Evolutionary conservation across 2,329 filamentous ascomycete species (phyloP).

Genomic region (Neobulgaria alba): DNA sequence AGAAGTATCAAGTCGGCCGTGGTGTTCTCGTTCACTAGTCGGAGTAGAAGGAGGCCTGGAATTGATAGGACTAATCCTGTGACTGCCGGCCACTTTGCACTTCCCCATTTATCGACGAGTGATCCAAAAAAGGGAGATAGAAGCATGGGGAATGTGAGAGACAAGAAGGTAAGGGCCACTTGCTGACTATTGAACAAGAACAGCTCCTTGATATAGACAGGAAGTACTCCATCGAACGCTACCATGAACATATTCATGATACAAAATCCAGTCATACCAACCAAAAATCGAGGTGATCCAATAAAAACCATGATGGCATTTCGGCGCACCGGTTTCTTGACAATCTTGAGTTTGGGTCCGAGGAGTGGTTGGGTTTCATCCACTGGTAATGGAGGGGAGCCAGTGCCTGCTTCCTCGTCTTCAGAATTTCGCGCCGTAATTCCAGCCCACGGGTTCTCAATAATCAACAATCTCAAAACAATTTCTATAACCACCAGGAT

Average conservation of each 20-base stretch:
- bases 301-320: constrained; percentile 39
- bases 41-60: constrained; percentile 30
- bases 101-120: constrained; percentile 30
- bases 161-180: constrained; percentile 32
- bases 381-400: not conserved
- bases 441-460: constrained; percentile 53
- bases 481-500: constrained; percentile 49
- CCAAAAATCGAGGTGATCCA: constrained; percentile 33
- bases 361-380: not conserved
- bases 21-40: constrained; percentile 33
- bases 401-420: constrained; percentile 20
- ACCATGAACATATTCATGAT: constrained; percentile 35
- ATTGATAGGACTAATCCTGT: constrained; percentile 23
- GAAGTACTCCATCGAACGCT: constrained; percentile 33
- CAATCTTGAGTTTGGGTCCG: constrained; percentile 34
- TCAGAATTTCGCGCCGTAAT: constrained; percentile 19
- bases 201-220: constrained; percentile 30
- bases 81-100: constrained; percentile 28
- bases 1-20: constrained; percentile 37
- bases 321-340: constrained; percentile 32
- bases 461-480: constrained; percentile 47
- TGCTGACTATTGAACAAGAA: constrained; percentile 31
- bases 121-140: constrained; percentile 30
- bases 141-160: constrained; percentile 31
- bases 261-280: constrained; percentile 33